Evolutionary conservation across 139 green algal genomes (phyloP), one percentile per base, ranked within the genome.

Genomic region (Zygnema circumcarinatum): DNA sequence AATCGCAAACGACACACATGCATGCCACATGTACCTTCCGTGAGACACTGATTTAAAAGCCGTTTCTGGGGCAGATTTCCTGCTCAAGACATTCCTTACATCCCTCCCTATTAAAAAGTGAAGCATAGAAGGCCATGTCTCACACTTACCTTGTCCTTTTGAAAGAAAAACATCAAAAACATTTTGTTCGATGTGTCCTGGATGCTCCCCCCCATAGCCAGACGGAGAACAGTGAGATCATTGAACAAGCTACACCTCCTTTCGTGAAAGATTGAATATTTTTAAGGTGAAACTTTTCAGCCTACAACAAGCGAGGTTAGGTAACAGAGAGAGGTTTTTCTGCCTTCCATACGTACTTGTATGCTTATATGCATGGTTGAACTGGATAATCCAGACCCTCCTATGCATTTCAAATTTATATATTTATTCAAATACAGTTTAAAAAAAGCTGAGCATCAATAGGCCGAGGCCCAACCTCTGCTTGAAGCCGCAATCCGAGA

Each of bases 131-230:
- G 20, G 33, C 21, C 38, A 16, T 22, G 29, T 32, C 20, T 36
- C 21, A 79, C 38, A 35, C 33, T 47, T 53, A 83, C 33, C 33
- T 83, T 56, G 2, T 42, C 7, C 21, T 87, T 87, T 7, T 81
- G 84, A 2, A 90, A 35, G 53, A 76, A 83, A 2, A 85, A 86
- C 2, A 81, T 36, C 2, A 90, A 29, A 39, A 90, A 90, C 86
- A 90, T 90, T 80, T 90, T 90, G 80, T 90, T 90, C 29, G 40
- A 62, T 29, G 40, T 80, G 38, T 90, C 86, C 85, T 90, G 78
- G n/a, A n/a, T n/a, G n/a, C n/a, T n/a, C n/a, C n/a, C 35, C 40
- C 2, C 69, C 42, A 86, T 31, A 39, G 16, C 69, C 69, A 62
- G 16, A 62, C 7, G 47, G 47, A 62, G 7, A 62, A 62, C 7